Evolutionary conservation across 2,329 filamentous ascomycete genomes (phyloP).

Genomic region (Aspergillus sp.): DNA sequence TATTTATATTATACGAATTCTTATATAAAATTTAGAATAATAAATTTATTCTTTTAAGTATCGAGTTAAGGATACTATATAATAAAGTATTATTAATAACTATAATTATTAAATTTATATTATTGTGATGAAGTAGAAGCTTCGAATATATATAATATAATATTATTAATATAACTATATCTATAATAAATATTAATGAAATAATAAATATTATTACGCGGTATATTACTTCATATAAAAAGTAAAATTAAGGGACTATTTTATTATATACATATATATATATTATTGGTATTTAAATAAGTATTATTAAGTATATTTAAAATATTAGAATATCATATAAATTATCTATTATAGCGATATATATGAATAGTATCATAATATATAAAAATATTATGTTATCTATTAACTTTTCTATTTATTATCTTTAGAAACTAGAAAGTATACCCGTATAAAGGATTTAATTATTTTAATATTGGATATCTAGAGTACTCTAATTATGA

Average conservation of each 20-base stretch:
- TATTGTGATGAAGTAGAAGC: too few relatives aligned
- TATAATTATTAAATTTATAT: too few relatives aligned
- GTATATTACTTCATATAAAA: background rate
- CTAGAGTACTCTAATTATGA: background rate
- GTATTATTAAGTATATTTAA: background rate
- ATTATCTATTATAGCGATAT: too few relatives aligned
- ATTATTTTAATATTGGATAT: too few relatives aligned
- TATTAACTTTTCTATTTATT: background rate
- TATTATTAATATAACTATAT: too few relatives aligned
- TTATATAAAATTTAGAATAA: too few relatives aligned
- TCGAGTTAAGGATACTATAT: too few relatives aligned
- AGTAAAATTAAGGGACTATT: background rate
- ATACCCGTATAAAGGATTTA: background rate
- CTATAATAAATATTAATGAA: background rate
- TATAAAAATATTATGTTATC: background rate
- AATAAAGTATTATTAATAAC: too few relatives aligned
- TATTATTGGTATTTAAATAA: background rate
- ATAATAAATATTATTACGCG: background rate
- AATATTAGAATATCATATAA: background rate
- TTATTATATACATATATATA: background rate
- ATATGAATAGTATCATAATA: background rate
- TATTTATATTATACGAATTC: too few relatives aligned
- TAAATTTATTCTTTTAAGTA: too few relatives aligned
- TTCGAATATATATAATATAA: too few relatives aligned
- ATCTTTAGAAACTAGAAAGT: background rate